Conservation (phyloP, 495 filamentous ascomycete genomes). For the Aspergillus taichungensis region DNA sequence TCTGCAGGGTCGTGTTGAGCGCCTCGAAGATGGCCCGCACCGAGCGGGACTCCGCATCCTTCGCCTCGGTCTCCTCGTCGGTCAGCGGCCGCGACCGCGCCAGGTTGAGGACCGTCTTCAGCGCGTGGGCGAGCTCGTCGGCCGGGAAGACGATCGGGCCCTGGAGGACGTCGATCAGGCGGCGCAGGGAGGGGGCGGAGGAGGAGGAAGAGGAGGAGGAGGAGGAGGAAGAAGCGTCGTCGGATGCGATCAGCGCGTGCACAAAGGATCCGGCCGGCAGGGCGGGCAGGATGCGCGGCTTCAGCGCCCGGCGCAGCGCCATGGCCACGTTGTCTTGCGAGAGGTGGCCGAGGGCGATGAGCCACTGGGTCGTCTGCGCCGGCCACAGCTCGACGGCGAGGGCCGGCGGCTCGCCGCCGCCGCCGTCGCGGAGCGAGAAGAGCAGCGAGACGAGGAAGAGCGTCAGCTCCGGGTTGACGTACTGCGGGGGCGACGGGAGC, state of each 20-base stretch:
- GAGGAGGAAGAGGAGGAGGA: constrained; percentile 38
- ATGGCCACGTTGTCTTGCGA: constrained; percentile 51
- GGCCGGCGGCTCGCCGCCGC: constrained; percentile 8
- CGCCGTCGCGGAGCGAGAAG: constrained; percentile 32
- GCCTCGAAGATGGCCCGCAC: constrained; percentile 27
- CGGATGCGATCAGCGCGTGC: constrained; percentile 47
- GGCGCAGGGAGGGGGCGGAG: constrained; percentile 31
- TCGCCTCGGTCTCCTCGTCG: constrained; percentile 21
- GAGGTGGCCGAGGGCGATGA: constrained; percentile 54
- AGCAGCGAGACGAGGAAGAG: constrained; percentile 47
- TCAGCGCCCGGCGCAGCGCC: constrained; percentile 43
- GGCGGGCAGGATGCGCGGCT: constrained; percentile 31
- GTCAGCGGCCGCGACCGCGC: constrained; percentile 25
- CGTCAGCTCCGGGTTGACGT: constrained; percentile 34
- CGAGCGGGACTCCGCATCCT: constrained; percentile 3
- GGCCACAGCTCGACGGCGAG: constrained; percentile 45
- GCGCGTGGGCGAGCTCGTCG: constrained; percentile 35
- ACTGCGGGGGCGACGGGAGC: constrained; percentile 16
- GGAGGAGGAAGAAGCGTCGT: no score
- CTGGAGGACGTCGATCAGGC: constrained; percentile 45
- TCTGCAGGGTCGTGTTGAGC: constrained; percentile 43
- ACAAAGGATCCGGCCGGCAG: constrained; percentile 51
- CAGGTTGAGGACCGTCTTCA: constrained; percentile 31
- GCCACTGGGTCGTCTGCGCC: constrained; percentile 47
- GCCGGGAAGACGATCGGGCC: constrained; percentile 31